Percentiles rank a stretch among this genome's conserved stretches.
These are phyloP conservation scores for Claviceps sp. DNA, from an alignment of 2,329 filamentous ascomycete species.

Conservation along the genomic window DNA sequence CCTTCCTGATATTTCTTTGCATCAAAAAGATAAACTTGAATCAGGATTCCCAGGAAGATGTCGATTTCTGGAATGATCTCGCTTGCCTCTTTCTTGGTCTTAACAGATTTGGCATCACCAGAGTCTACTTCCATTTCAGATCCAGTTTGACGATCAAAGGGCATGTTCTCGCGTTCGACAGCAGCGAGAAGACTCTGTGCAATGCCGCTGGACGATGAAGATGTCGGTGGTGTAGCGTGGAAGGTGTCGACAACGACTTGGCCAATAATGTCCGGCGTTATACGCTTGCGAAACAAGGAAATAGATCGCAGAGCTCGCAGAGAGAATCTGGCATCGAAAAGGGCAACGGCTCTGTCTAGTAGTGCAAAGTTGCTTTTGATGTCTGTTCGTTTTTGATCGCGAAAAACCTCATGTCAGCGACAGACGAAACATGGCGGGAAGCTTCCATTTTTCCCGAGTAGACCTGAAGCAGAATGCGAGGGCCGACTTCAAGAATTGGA, in stretches of 20 bases:
- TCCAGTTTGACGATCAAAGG: slow-evolving; percentile 42
- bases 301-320: slow-evolving; percentile 89
- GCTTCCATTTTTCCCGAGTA: background rate
- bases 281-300: slow-evolving; percentile 84
- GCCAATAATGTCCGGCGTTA: slow-evolving; percentile 68
- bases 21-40: slow-evolving; percentile 82
- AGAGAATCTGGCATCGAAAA: slow-evolving; percentile 92
- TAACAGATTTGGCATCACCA: slow-evolving; percentile 37
- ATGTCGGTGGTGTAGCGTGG: slow-evolving; percentile 35
- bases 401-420: slow-evolving; percentile 8
- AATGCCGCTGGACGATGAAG: slow-evolving; percentile 39
- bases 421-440: background rate
- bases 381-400: slow-evolving; percentile 39
- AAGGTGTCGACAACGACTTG: slow-evolving; percentile 75
- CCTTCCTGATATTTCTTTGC: slow-evolving; percentile 68
- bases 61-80: slow-evolving; percentile 79
- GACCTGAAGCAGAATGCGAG: background rate
- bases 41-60: slow-evolving; percentile 73
- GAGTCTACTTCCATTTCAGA: slow-evolving; percentile 63
- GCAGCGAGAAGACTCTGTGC: slow-evolving; percentile 58
- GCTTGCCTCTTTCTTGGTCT: slow-evolving; percentile 51
- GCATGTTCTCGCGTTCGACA: slow-evolving; percentile 52
- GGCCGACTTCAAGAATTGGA: background rate
- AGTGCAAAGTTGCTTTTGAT: slow-evolving; percentile 90
- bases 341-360: slow-evolving; percentile 77